phyloP scores from a whole-genome alignment of 441 rosid species.

The Populus trichocarpa region DNA sequence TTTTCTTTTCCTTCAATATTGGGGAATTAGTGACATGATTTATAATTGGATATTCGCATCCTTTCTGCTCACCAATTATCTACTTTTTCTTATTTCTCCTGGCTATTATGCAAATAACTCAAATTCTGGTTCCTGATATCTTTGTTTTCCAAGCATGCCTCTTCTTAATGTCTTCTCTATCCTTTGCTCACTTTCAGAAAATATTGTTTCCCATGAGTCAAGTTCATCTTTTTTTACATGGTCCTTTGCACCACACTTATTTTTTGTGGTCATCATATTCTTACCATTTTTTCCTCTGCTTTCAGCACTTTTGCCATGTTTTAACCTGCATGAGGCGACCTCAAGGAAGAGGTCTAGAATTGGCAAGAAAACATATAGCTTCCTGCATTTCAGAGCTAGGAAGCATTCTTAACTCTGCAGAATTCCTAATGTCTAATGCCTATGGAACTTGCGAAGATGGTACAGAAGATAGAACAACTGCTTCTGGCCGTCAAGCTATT shows the following conservation, averaged over 20 bases:
- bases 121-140: background rate
- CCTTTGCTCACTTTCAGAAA: background rate
- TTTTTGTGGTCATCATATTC: conserved; percentile 12
- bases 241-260: conserved; percentile 6
- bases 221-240: conserved; percentile 5
- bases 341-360: conserved; percentile 91
- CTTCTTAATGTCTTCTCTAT: background rate
- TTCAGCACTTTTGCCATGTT: conserved; percentile 92
- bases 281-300: conserved; percentile 23
- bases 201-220: background rate
- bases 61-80: background rate
- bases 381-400: conserved; percentile 76
- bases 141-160: background rate
- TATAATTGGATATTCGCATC: background rate
- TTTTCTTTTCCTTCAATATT: background rate
- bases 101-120: background rate
- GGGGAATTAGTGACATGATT: background rate
- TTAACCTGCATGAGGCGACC: conserved; percentile 81
- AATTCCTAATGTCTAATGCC: conserved; percentile 40
- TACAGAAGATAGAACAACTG: conserved; percentile 71
- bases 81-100: background rate
- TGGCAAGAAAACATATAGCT: conserved; percentile 86
- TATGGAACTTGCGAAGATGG: conserved; percentile 35
- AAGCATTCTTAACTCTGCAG: conserved; percentile 50
- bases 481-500: conserved; percentile 70